Evolutionary conservation across 371 early-diverging fungal species (phyloP).

Genomic region (Mucor circinelloides): DNA sequence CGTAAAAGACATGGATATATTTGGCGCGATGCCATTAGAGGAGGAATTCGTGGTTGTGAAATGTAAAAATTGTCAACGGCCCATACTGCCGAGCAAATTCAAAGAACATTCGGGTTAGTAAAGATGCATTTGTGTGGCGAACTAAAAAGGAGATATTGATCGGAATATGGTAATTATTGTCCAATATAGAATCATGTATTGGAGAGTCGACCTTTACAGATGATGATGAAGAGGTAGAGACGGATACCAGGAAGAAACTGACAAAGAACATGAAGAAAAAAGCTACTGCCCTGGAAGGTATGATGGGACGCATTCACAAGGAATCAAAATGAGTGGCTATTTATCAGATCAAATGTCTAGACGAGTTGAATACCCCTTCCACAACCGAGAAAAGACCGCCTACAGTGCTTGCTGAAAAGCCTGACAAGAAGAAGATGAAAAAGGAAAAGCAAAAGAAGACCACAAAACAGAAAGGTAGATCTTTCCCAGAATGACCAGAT

Average conservation of each 20-base stretch:
- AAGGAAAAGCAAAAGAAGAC: slow-evolving; percentile 39
- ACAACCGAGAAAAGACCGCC: slow-evolving; percentile 23
- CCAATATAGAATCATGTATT: slow-evolving; percentile 15
- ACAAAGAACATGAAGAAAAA: slow-evolving; percentile 14
- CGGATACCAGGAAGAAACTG: slow-evolving; percentile 1
- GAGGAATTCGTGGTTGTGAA: slow-evolving; percentile 44
- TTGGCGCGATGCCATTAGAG: slow-evolving; percentile 49
- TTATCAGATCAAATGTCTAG: not conserved
- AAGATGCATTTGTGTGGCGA: not conserved
- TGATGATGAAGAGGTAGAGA: slow-evolving; percentile 18
- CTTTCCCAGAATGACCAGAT: not conserved
- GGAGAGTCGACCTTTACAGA: slow-evolving; percentile 11
- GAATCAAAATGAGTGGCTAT: not conserved
- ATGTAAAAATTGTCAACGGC: slow-evolving; percentile 44
- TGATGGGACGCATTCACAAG: not conserved
- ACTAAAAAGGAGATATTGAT: slow-evolving; percentile 13
- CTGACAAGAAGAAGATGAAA: slow-evolving; percentile 43
- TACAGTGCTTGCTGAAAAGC: slow-evolving; percentile 30
- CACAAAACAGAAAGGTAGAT: slow-evolving; percentile 44
- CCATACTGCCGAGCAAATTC: slow-evolving; percentile 43
- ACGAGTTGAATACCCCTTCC: slow-evolving; percentile 8
- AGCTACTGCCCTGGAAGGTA: slow-evolving; percentile 5
- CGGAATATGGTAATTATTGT: slow-evolving; percentile 11
- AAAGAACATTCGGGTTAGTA: slow-evolving; percentile 40
- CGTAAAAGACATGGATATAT: slow-evolving; percentile 35